Evolutionary conservation across 75 land plant species (phyloP), one percentile per base, ranked within the genome.

Genomic region (Azolla pinnata): DNA sequence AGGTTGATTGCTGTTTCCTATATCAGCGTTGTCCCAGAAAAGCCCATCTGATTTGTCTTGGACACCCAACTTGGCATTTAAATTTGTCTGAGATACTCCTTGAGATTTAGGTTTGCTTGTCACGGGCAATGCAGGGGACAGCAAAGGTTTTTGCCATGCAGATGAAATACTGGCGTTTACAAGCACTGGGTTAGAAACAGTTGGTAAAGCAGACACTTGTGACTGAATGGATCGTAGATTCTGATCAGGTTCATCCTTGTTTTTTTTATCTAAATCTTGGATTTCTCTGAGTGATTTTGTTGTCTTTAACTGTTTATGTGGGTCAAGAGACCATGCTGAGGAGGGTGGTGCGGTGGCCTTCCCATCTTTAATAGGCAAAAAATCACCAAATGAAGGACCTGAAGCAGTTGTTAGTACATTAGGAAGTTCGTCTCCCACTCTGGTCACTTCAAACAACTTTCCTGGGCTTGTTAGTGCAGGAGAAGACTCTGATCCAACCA

Each of bases 341-440:
- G 59, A 60, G 38, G 85, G 63, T 8, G 67, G 44, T 63, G 80
- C 17, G 25, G 50, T 71, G 7, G 70, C 31, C 0, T 70, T 12
- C 53, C 81, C 91, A 44, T 80, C 84, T 58, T 79, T 83, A 79
- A 84, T 71, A 44, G 61, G 66, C 44, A 86, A 76, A 58, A 86
- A 90, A 68, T 95, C 99, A 0, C 78, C 91, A 29, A 95, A 66
- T 25, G 97, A 95, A 10, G 91, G 99, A n/a, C 79, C 59, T 26
- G 91, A 85, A 0, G 83, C 76, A 58, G 80, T 77, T 48, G 97
- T 76, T 29, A 88, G 53, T 7, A 69, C 24, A 17, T 3, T 2
- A 14, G 49, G 2, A 14, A 46, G 17, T 14, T 46, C 49, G 4
- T 46, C 49, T 2, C 2, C 2, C 17, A 17, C 17, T 18, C 21